Percentiles rank a stretch among this genome's conserved stretches.
These are phyloP conservation scores for Haematococcus sp. DNA, from an alignment of 139 green algal species.

Conservation along the genomic window DNA sequence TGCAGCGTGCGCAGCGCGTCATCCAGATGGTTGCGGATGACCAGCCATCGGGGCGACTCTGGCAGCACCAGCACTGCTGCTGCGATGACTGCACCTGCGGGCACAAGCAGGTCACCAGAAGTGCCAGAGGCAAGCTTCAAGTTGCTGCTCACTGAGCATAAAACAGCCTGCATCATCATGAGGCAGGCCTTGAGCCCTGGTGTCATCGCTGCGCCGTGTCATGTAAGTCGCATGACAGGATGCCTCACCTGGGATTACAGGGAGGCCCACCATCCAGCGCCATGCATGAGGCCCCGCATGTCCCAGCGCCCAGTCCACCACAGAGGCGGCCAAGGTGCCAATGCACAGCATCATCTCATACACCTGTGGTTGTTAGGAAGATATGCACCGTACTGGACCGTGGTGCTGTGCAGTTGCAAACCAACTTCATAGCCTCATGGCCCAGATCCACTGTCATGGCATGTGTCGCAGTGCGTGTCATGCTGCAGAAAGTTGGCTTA, in stretches of 20 bases:
- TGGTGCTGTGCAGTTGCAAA: too few relatives aligned
- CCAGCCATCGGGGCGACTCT: constrained; percentile 78
- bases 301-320: constrained; percentile 63
- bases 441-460: too few relatives aligned
- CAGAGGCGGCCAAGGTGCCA: constrained; percentile 67
- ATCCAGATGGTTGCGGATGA: constrained; percentile 61
- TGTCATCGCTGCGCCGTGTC: too few relatives aligned
- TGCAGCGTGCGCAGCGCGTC: constrained; percentile 73
- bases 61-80: constrained; percentile 66
- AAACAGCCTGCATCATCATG: too few relatives aligned
- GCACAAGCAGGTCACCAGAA: too few relatives aligned
- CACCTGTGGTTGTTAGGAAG: not conserved
- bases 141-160: too few relatives aligned
- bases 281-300: constrained; percentile 14
- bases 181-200: too few relatives aligned
- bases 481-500: not conserved
- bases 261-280: constrained; percentile 39
- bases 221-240: too few relatives aligned
- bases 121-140: too few relatives aligned
- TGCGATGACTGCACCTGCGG: constrained; percentile 17
- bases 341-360: constrained; percentile 68
- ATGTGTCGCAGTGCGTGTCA: not conserved
- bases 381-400: too few relatives aligned
- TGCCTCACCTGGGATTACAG: constrained; percentile 12
- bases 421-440: too few relatives aligned